A percentile compares a stretch with the other conserved stretches of the same genome.
These are phyloP conservation scores for Corynespora cassiicola DNA, from an alignment of 2,329 filamentous ascomycete species.

Conservation along the genomic window DNA sequence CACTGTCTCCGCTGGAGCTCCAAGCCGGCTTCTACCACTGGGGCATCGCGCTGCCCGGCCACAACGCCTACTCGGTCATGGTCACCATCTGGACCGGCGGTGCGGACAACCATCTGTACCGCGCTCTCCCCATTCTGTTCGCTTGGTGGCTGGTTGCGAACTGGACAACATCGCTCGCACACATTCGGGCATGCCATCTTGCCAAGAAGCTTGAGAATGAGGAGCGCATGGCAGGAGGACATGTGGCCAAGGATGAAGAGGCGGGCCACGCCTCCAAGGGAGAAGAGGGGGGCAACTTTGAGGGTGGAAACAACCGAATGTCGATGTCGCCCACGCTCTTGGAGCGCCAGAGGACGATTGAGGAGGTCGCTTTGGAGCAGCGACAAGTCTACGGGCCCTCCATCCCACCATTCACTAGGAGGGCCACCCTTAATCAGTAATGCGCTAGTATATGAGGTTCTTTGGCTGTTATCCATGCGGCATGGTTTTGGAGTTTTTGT, in stretches of 20 bases:
- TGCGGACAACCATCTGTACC: constrained; percentile 48
- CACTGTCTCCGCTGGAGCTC: constrained; percentile 53
- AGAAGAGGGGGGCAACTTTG: too few species aligned
- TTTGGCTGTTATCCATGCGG: too few species aligned
- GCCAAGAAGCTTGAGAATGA: constrained; percentile 22
- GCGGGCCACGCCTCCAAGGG: background rate
- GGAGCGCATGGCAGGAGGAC: constrained; percentile 4
- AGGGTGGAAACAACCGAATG: too few species aligned
- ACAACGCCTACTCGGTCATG: constrained; percentile 50
- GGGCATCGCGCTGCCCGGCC: constrained; percentile 50
- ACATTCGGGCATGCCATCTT: constrained; percentile 29
- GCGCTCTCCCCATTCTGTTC: constrained; percentile 53
- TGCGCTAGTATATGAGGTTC: too few species aligned
- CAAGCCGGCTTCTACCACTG: constrained; percentile 50
- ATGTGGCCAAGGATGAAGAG: constrained; percentile 10
- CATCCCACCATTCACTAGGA: constrained; percentile 17
- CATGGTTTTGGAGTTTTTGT: too few species aligned
- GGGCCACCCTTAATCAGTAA: too few species aligned
- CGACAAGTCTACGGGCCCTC: constrained; percentile 22
- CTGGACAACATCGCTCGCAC: constrained; percentile 21
- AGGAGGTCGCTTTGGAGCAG: constrained; percentile 14
- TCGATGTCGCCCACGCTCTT: constrained; percentile 5
- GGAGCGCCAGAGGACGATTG: constrained; percentile 13
- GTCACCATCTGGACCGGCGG: constrained; percentile 54
- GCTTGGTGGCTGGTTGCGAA: constrained; percentile 43